Evolutionary conservation across 2,329 filamentous ascomycete genomes (phyloP), one percentile per base, ranked within the genome.

Genomic region (Xylariales sp.): DNA sequence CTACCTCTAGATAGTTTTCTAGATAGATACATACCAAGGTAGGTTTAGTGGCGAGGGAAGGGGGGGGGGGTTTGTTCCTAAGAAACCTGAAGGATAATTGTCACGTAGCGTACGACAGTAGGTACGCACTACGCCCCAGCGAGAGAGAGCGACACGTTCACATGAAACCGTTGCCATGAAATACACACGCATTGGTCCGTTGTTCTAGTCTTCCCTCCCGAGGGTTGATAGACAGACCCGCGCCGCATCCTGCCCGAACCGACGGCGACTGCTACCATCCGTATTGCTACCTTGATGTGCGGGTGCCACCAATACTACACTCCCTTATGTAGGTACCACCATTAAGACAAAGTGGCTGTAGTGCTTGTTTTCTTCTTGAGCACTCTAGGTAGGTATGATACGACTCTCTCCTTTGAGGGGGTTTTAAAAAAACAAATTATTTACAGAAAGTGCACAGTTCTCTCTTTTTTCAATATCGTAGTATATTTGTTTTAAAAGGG

Each of bases 151-250:
- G 48, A 53, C 49, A 14, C 30, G 59, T 67, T 59, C 67, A 66
- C 67, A 63, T 66, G 67, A 18, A 59, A 59, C 63, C 45, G 61
- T 45, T 30, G 36, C 61, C 55, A 61, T 65, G 62, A 65, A 52
- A 32, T 64, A 34, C 18, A 18, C 57, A 28, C 46, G 57, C 57
- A 62, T 54, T 68, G 56, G 56, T 32, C 56, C 52, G 49, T 34
- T 56, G 18, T 23, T 46, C 45, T 65, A 46, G 56, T 36, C 34
- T 45, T n/a, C n/a, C 16, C 36, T 28, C 30, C 53, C 39, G 53
- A 43, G 53, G 46, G 28, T 49, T 10, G 46, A 49, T 28, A 30
- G 18, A 49, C 46, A 32, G 23, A 18, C 34, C 46, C 23, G 30
- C 62, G 65, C 56, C 57, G 45, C 66, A 62, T 23, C 39, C 48